phyloP scores from a whole-genome alignment of 2,329 filamentous ascomycete genomes.

The Exophiala sp. region DNA sequence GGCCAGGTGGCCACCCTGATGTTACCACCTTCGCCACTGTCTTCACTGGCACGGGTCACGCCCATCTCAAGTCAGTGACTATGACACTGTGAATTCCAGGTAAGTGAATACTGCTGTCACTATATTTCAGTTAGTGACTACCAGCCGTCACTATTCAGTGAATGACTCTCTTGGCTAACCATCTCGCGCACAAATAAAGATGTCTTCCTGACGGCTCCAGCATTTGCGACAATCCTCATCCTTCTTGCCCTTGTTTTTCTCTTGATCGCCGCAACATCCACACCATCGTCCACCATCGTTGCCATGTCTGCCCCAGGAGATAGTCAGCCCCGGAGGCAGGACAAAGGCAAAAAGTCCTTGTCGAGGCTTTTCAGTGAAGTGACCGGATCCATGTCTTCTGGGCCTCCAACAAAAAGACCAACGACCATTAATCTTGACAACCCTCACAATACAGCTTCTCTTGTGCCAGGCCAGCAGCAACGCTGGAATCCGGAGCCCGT shows the following conservation, averaged over 20 bases:
- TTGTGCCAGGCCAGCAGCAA: background rate
- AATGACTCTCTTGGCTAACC: background rate
- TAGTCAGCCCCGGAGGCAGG: background rate
- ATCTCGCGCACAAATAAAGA: background rate
- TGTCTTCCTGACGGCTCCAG: background rate
- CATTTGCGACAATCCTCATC: background rate
- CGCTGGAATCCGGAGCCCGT: background rate
- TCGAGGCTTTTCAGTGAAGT: background rate
- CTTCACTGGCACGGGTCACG: too few relatives aligned
- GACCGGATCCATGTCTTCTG: background rate
- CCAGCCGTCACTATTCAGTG: too few relatives aligned
- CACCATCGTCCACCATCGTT: background rate
- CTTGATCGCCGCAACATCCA: background rate
- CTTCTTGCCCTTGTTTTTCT: background rate
- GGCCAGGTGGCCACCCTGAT: background rate
- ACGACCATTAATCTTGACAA: conserved; percentile 8
- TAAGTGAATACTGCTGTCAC: background rate
- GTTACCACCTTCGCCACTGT: too few relatives aligned
- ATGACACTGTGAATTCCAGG: background rate
- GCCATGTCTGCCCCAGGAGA: background rate
- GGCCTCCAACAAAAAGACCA: background rate
- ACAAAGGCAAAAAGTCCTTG: background rate
- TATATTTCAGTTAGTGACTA: background rate
- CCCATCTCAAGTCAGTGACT: too few relatives aligned
- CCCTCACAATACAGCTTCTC: background rate